Evolutionary conservation across 1,139 yeast species (phyloP).

Genomic region (Candida dubliniensis): DNA sequence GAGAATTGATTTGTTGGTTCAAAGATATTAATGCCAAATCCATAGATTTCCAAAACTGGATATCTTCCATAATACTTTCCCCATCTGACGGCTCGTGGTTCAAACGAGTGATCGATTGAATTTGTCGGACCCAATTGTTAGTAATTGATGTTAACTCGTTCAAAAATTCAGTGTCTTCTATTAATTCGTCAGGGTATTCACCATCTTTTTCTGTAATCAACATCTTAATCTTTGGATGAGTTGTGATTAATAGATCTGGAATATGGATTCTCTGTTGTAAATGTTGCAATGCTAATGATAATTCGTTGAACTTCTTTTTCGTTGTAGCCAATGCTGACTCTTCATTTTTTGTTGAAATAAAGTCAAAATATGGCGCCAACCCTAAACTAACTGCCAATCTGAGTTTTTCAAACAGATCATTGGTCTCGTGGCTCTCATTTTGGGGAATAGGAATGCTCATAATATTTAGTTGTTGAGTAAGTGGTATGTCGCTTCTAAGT

Average conservation of each 20-base stretch:
- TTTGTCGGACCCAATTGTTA: conserved; percentile 70
- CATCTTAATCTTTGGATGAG: conserved; percentile 54
- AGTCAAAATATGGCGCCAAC: conserved; percentile 40
- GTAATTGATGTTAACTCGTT: conserved; percentile 68
- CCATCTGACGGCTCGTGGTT: conserved; percentile 57
- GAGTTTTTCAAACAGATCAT: conserved; percentile 51
- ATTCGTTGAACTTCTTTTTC: conserved; percentile 66
- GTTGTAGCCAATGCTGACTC: conserved; percentile 33
- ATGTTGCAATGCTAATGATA: conserved; percentile 66
- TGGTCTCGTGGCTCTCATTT: conserved; percentile 13
- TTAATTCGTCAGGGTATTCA: conserved; percentile 21
- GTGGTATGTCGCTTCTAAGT: conserved; percentile 16
- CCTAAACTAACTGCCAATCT: conserved; percentile 55
- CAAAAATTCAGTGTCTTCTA: conserved; percentile 55
- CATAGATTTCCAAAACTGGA: conserved; percentile 77
- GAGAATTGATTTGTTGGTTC: conserved; percentile 56
- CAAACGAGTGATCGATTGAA: conserved; percentile 57
- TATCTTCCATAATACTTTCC: conserved; percentile 62
- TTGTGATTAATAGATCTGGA: conserved; percentile 57
- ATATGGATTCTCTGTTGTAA: conserved; percentile 67
- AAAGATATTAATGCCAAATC: conserved; percentile 61
- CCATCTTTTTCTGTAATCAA: conserved; percentile 20
- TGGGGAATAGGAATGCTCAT: conserved; percentile 29
- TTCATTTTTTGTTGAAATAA: conserved; percentile 18
- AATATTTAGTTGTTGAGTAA: conserved; percentile 38